These are phyloP conservation scores for Mucor sp. DNA, from an alignment of 371 early-diverging fungal species.

Conservation along the genomic window DNA sequence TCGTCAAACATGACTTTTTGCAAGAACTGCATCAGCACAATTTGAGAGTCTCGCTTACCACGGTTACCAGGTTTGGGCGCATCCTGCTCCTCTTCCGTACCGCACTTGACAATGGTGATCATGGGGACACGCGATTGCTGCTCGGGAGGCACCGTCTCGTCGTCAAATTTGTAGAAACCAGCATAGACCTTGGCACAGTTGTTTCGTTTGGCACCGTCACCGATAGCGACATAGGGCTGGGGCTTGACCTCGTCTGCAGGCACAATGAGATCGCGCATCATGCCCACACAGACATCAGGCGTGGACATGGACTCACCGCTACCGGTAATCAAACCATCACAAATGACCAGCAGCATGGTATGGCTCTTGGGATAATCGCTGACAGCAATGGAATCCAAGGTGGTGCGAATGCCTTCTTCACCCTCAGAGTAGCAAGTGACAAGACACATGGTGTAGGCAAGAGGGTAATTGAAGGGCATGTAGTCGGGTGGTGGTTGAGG, in stretches of 20 bases:
- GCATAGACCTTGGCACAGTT: slow-evolving; percentile 96
- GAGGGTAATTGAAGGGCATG: slow-evolving; percentile 69
- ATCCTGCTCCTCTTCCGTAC: slow-evolving; percentile 8
- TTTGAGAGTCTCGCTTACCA: slow-evolving; percentile 98
- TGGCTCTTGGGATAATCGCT: slow-evolving; percentile 88
- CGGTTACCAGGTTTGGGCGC: slow-evolving; percentile 87
- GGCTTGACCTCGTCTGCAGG: slow-evolving; percentile 66
- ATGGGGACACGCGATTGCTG: slow-evolving; percentile 75
- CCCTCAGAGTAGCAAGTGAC: slow-evolving; percentile 95
- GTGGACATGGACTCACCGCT: slow-evolving; percentile 76
- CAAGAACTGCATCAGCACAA: slow-evolving; percentile 97
- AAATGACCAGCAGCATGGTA: slow-evolving; percentile 90
- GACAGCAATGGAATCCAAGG: slow-evolving; percentile 92
- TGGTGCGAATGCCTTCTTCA: slow-evolving; percentile 85
- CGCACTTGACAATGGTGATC: slow-evolving; percentile 69
- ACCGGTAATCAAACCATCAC: slow-evolving; percentile 87
- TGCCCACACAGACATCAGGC: slow-evolving; percentile 79
- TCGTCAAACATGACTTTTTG: slow-evolving; percentile 93
- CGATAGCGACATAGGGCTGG: slow-evolving; percentile 91
- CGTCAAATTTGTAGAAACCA: slow-evolving; percentile 81
- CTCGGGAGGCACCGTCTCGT: slow-evolving; percentile 51
- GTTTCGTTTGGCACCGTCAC: slow-evolving; percentile 88
- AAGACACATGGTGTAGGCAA: slow-evolving; percentile 74
- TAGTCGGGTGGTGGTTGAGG: slow-evolving; percentile 53
- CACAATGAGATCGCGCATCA: slow-evolving; percentile 79